Percentiles rank a stretch among this genome's conserved stretches.
These are phyloP conservation scores for Neurospora sp. DNA, from an alignment of 2,329 filamentous ascomycete species.

Conservation along the genomic window DNA sequence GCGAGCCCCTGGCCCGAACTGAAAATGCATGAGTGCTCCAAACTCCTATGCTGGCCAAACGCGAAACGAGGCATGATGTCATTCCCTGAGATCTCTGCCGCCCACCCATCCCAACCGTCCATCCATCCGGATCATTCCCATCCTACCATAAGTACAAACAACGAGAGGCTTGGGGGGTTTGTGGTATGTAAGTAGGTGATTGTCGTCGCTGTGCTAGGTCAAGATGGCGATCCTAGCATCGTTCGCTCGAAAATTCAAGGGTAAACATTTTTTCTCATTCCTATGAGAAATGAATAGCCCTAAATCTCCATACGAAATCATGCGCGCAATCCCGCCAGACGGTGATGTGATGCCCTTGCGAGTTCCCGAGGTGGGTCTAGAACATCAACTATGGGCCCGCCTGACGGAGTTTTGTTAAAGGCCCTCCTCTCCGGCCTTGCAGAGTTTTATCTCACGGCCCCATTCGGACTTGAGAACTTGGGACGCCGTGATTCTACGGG, in stretches of 20 bases:
- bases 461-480: constrained; percentile 98
- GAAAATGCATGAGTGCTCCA: constrained; percentile 8
- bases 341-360: constrained; percentile 4
- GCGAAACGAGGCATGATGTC: constrained; percentile 7
- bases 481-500: constrained; percentile 84
- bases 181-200: background rate
- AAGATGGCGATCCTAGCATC: background rate
- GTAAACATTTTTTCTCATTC: background rate
- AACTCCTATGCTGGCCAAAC: constrained; percentile 17
- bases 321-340: constrained; percentile 7
- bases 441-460: constrained; percentile 95
- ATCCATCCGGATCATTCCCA: background rate
- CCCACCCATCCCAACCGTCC: background rate
- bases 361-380: background rate
- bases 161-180: background rate
- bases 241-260: background rate
- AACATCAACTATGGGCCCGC: constrained; percentile 8
- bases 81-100: background rate
- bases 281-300: background rate
- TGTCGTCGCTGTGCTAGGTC: background rate
- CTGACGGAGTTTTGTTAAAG: constrained; percentile 45
- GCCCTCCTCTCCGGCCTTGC: constrained; percentile 92
- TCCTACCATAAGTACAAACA: background rate
- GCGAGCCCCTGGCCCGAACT: background rate
- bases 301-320: background rate